phyloP scores from a whole-genome alignment of 805 yeast species.

The Komagataella phaffii region DNA sequence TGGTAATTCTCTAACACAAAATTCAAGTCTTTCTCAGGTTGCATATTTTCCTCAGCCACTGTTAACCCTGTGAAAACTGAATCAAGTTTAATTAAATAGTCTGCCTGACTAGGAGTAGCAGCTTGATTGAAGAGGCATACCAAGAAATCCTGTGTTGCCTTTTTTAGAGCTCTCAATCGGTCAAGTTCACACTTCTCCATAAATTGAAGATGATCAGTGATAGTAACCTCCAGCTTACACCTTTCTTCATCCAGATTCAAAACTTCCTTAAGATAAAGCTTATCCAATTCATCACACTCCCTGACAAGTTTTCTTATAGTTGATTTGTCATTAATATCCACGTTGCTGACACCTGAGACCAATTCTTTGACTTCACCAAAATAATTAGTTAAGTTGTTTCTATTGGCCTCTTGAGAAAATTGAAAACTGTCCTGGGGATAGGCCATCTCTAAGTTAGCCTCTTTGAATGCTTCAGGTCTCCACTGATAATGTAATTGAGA shows the following conservation, averaged over 20 bases:
- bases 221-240: conserved; percentile 60
- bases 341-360: conserved; percentile 2
- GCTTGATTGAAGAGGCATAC: conserved; percentile 52
- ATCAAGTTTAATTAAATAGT: conserved; percentile 21
- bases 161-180: conserved; percentile 62
- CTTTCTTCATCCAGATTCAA: conserved; percentile 48
- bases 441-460: conserved; percentile 21
- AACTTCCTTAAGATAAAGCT: conserved; percentile 39
- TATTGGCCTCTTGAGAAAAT: not conserved
- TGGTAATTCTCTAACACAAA: conserved; percentile 53
- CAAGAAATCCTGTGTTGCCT: conserved; percentile 60
- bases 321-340: conserved; percentile 27
- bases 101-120: conserved; percentile 17
- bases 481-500: conserved; percentile 70
- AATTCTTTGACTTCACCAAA: conserved; percentile 2
- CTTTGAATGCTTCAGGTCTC: conserved; percentile 54
- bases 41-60: conserved; percentile 55
- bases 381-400: conserved; percentile 1
- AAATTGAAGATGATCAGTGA: conserved; percentile 59
- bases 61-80: conserved; percentile 46
- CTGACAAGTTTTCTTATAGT: conserved; percentile 35
- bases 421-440: not conserved
- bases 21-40: conserved; percentile 56
- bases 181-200: conserved; percentile 79
- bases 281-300: conserved; percentile 48